Evolutionary conservation across 2,329 filamentous ascomycete genomes (phyloP).

Genomic region (Botrytis medusae): DNA sequence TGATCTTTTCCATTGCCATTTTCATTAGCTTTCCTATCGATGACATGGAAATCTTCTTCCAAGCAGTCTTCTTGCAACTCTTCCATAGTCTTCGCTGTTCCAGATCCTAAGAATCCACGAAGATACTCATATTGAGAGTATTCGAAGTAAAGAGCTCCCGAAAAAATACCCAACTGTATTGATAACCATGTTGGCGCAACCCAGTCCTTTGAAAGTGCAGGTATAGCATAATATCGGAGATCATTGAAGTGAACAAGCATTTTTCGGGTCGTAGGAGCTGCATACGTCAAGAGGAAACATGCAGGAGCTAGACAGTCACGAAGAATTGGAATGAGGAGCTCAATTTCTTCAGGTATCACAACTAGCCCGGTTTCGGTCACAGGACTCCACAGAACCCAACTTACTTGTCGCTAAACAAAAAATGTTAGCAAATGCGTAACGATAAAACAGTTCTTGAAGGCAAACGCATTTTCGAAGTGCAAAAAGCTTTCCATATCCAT

Average conservation of each 20-base stretch:
- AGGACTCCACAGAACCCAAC: constrained; percentile 61
- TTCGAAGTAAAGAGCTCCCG: constrained; percentile 60
- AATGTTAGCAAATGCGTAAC: neutral
- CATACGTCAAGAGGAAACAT: constrained; percentile 55
- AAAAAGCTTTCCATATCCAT: neutral
- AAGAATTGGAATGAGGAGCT: constrained; percentile 52
- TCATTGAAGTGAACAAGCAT: constrained; percentile 58
- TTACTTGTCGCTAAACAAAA: constrained; percentile 47
- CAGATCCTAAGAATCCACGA: constrained; percentile 32
- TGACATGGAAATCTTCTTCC: neutral
- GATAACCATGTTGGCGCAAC: constrained; percentile 52
- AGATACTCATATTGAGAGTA: constrained; percentile 48
- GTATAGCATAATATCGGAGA: constrained; percentile 54
- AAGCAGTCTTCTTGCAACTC: constrained; percentile 14
- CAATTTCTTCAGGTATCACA: constrained; percentile 63
- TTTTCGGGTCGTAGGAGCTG: constrained; percentile 57
- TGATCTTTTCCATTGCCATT: neutral
- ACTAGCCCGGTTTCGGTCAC: constrained; percentile 52
- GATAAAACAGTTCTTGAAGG: no score
- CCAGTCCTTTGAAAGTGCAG: constrained; percentile 45
- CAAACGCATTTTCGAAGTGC: neutral
- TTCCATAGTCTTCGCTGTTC: constrained; percentile 14
- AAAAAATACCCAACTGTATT: constrained; percentile 59
- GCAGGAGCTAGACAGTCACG: constrained; percentile 20
- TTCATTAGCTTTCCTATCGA: neutral